phyloP scores from a whole-genome alignment of 2,329 filamentous ascomycete genomes.

The Fusarium temperatum region DNA sequence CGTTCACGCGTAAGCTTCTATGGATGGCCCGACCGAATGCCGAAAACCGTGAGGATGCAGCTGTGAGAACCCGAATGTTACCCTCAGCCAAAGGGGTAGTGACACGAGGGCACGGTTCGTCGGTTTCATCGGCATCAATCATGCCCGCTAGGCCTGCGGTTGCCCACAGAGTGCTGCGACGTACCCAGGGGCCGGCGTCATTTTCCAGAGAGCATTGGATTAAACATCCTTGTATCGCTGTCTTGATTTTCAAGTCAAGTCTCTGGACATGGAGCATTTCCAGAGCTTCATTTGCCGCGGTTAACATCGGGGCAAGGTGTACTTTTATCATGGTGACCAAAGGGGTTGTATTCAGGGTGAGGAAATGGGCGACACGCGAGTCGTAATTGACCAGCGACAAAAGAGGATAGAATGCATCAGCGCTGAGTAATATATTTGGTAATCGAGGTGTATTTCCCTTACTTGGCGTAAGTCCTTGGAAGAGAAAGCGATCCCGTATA shows the following conservation, averaged over 20 bases:
- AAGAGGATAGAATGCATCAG: not conserved
- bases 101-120: not conserved
- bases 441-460: not conserved
- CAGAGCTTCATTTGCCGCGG: not conserved
- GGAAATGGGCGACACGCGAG: not conserved
- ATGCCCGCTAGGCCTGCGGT: not conserved
- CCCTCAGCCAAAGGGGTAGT: not conserved
- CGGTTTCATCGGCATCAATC: not conserved
- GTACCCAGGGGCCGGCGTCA: not conserved
- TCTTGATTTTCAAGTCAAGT: not conserved
- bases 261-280: not conserved
- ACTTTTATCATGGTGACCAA: not conserved
- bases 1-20: not conserved
- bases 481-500: not conserved
- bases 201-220: not conserved
- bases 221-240: not conserved
- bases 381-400: not conserved
- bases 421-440: rapidly evolving
- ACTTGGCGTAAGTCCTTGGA: not conserved
- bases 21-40: not conserved
- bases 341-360: not conserved
- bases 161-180: not conserved
- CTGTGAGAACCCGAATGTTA: not conserved
- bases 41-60: not conserved
- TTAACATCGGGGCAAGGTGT: not conserved